A percentile compares a stretch with the other conserved stretches of the same genome.
Conservation (phyloP, 306 rosid species). For the Prunus mira region DNA sequence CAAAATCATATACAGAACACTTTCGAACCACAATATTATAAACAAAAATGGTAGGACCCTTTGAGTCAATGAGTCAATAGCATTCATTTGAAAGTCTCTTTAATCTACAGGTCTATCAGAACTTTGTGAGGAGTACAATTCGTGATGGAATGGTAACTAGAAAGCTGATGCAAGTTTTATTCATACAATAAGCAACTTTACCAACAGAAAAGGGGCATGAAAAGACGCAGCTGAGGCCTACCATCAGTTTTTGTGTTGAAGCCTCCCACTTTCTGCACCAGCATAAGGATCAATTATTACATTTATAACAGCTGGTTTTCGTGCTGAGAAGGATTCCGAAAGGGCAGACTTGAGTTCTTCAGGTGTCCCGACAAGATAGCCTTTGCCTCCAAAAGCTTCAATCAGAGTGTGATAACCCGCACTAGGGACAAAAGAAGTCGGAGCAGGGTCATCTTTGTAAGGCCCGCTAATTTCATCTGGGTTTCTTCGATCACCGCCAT, state of each 20-base stretch:
- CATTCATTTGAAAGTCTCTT: neutral
- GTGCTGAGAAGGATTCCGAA: constrained; percentile 67
- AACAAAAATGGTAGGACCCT: neutral
- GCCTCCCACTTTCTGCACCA: constrained; percentile 91
- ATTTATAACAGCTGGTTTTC: constrained; percentile 77
- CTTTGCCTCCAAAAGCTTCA: constrained; percentile 98
- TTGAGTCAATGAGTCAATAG: neutral
- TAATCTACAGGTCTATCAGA: neutral
- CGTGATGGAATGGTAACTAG: neutral
- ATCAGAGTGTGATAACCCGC: constrained; percentile 80
- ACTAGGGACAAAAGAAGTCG: constrained; percentile 76
- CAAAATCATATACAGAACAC: neutral
- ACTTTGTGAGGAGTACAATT: neutral
- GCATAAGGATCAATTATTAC: constrained; percentile 86
- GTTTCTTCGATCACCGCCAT: constrained; percentile 65
- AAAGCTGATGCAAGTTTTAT: neutral
- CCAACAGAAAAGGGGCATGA: neutral
- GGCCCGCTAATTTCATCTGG: constrained; percentile 83
- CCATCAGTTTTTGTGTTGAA: constrained; percentile 87
- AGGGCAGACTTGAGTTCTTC: constrained; percentile 80
- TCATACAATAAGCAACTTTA: neutral
- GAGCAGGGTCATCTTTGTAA: constrained; percentile 85
- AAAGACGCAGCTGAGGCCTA: neutral
- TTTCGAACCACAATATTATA: neutral
- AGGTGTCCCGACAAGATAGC: constrained; percentile 70